These are phyloP conservation scores for Immersiporthe knoxdaviesiana DNA, from an alignment of 2,329 filamentous ascomycete species.

Conservation along the genomic window DNA sequence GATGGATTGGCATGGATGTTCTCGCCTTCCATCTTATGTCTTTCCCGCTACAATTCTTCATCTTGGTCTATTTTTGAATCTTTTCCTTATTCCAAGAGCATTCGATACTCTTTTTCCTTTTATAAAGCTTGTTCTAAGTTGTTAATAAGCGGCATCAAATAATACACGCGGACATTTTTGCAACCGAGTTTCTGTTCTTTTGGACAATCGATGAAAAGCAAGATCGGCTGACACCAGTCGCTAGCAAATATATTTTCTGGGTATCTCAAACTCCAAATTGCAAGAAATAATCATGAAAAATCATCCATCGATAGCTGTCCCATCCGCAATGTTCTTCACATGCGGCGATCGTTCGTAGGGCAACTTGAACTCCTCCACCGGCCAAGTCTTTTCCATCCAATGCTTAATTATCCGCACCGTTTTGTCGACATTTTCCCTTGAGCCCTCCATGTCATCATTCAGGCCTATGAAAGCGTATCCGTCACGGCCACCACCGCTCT, in stretches of 20 bases:
- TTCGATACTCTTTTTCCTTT: too few species aligned
- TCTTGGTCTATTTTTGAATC: too few species aligned
- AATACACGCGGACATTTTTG: too few species aligned
- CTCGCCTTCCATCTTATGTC: too few species aligned
- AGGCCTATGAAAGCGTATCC: conserved; percentile 11
- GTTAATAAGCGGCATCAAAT: too few species aligned
- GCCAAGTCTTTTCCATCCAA: conserved; percentile 15
- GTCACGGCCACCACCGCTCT: conserved; percentile 1
- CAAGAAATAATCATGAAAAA: neutral
- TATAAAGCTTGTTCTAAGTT: too few species aligned
- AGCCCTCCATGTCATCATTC: conserved; percentile 3
- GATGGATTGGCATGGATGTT: too few species aligned
- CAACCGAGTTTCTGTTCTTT: too few species aligned
- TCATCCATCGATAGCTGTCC: neutral
- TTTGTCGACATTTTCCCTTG: neutral
- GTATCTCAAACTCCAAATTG: neutral
- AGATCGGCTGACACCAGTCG: too few species aligned
- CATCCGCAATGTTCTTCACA: neutral
- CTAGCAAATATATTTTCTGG: neutral
- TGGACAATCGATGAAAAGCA: too few species aligned
- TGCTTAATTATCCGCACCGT: conserved; percentile 6
- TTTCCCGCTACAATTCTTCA: too few species aligned
- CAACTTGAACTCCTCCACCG: neutral
- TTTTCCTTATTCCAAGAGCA: too few species aligned
- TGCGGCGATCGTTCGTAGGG: conserved; percentile 11